These are phyloP conservation scores for Massospora cicadina DNA, from an alignment of 371 early-diverging fungal genomes.

Conservation along the genomic window DNA sequence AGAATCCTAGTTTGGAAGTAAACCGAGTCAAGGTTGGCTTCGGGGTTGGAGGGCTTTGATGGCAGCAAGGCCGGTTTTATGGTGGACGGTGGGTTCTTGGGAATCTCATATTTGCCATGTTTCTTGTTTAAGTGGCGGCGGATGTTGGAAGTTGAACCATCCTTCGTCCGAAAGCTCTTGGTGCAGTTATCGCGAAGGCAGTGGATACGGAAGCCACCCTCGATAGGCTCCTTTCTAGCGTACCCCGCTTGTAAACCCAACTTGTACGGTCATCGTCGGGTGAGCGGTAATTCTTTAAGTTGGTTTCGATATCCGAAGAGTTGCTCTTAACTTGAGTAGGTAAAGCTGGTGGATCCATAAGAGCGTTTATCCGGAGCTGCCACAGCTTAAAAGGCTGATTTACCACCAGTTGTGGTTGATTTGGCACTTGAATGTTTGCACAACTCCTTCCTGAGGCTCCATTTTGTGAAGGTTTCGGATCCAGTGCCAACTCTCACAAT, in stretches of 20 bases:
- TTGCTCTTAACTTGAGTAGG: not conserved
- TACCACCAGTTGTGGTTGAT: not conserved
- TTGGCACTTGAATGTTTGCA: not conserved
- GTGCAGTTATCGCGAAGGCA: not conserved
- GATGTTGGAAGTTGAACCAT: not conserved
- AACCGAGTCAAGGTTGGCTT: not conserved
- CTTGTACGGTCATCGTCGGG: not conserved
- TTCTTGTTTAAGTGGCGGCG: not conserved
- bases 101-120: not conserved
- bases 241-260: not conserved
- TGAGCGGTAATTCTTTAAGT: not conserved
- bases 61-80: not conserved
- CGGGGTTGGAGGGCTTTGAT: not conserved
- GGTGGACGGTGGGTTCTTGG: not conserved
- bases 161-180: not conserved
- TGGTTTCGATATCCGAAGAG: not conserved
- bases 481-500: not conserved
- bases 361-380: not conserved
- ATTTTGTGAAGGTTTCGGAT: not conserved
- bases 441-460: not conserved
- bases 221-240: not conserved
- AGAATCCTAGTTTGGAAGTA: not conserved
- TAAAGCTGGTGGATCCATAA: not conserved
- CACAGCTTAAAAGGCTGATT: not conserved
- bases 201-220: not conserved